phyloP scores from a whole-genome alignment of 495 filamentous ascomycete species.

The Diplogelasinospora grovesii region DNA sequence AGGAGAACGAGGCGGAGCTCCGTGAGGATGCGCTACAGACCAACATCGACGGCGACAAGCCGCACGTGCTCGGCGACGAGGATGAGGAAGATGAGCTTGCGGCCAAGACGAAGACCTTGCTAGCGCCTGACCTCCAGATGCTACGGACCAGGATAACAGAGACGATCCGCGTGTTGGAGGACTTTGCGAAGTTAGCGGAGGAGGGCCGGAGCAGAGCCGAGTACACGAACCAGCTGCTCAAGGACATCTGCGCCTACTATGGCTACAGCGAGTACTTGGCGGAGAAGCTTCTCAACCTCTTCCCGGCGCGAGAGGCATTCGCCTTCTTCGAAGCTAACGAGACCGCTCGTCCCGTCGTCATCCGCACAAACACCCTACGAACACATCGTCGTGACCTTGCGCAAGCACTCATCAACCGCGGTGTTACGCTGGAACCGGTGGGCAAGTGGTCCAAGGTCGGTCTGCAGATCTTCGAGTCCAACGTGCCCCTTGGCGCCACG shows the following conservation, averaged over 20 bases:
- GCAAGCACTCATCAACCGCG: constrained; percentile 92
- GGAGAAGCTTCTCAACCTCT: constrained; percentile 56
- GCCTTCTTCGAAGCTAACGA: constrained; percentile 99
- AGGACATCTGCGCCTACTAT: constrained; percentile 87
- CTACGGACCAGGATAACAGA: constrained; percentile 88
- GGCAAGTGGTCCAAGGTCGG: constrained; percentile 99
- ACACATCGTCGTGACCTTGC: constrained; percentile 89
- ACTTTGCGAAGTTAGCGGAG: constrained; percentile 73
- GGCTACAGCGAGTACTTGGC: constrained; percentile 61
- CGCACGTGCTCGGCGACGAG: constrained; percentile 61
- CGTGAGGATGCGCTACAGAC: constrained; percentile 88
- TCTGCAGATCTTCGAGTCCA: constrained; percentile 88
- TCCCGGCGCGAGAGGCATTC: constrained; percentile 89
- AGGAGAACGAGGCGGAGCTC: constrained; percentile 71
- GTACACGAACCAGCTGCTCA: constrained; percentile 77
- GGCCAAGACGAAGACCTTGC: constrained; percentile 41
- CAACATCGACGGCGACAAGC: constrained; percentile 80
- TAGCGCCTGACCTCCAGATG: constrained; percentile 85
- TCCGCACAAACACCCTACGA: constrained; percentile 88
- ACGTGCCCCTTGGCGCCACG: constrained; percentile 63
- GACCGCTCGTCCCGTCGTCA: constrained; percentile 65
- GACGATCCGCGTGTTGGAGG: constrained; percentile 81
- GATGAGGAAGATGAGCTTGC: constrained; percentile 39
- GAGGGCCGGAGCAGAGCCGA: constrained; percentile 74
- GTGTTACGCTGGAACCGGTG: constrained; percentile 91